Evolutionary conservation across 2,329 filamentous ascomycete species (phyloP).

Genomic region (Alternaria longipes): DNA sequence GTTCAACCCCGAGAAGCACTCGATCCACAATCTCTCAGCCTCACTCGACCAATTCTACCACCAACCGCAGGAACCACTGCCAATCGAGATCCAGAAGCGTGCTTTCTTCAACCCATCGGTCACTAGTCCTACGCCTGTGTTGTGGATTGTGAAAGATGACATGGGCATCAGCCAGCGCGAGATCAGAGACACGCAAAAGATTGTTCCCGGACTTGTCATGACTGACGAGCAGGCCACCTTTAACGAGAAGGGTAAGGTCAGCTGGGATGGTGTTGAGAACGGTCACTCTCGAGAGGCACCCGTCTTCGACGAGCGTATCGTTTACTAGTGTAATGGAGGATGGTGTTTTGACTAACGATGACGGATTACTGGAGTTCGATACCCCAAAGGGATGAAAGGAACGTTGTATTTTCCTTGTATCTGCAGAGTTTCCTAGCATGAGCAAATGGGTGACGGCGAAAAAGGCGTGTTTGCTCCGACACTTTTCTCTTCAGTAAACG

Average conservation of each 20-base stretch:
- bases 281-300: slow-evolving; percentile 55
- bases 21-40: slow-evolving; percentile 39
- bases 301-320: slow-evolving; percentile 51
- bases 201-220: slow-evolving; percentile 49
- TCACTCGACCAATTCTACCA: slow-evolving; percentile 47
- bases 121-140: slow-evolving; percentile 53
- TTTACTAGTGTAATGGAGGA: slow-evolving; percentile 44
- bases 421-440: background rate
- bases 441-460: background rate
- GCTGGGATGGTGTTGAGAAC: slow-evolving; percentile 53
- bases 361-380: slow-evolving; percentile 3
- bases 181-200: slow-evolving; percentile 52
- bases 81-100: slow-evolving; percentile 49
- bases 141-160: slow-evolving; percentile 58
- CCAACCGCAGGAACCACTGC: slow-evolving; percentile 42
- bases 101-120: slow-evolving; percentile 58
- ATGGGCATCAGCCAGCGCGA: slow-evolving; percentile 56
- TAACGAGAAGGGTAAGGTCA: slow-evolving; percentile 56
- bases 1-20: slow-evolving; percentile 48
- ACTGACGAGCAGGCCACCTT: slow-evolving; percentile 58
- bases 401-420: background rate
- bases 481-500: background rate
- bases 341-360: background rate
- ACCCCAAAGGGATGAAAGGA: slow-evolving; percentile 1
- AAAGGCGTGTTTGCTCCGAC: background rate